A percentile compares a stretch with the other conserved stretches of the same genome.
phyloP scores from a whole-genome alignment of 805 yeast genomes.

The Scheffersomyces spartinae region DNA sequence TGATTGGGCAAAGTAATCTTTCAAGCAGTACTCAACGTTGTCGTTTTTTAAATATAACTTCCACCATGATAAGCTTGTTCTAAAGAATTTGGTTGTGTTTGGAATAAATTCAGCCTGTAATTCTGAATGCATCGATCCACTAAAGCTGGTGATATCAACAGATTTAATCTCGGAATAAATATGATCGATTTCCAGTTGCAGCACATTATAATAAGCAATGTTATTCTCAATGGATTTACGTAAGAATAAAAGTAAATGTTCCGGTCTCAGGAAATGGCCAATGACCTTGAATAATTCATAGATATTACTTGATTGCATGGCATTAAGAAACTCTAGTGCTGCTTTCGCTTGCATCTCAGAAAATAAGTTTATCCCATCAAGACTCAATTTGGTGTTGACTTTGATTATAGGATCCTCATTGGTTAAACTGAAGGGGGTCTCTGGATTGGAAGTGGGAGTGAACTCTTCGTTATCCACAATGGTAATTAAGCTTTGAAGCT shows the following conservation, averaged over 20 bases:
- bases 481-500: constrained; percentile 18
- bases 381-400: constrained; percentile 15
- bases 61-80: constrained; percentile 26
- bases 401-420: constrained; percentile 17
- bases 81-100: constrained; percentile 16
- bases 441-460: constrained; percentile 18
- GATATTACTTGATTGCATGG: constrained; percentile 23
- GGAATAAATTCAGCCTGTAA: constrained; percentile 24
- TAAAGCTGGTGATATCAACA: constrained; percentile 15
- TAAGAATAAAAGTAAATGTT: too few relatives aligned
- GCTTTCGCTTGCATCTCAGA: constrained; percentile 19
- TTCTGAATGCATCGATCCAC: constrained; percentile 22
- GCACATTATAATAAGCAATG: too few relatives aligned
- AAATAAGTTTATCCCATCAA: constrained; percentile 18
- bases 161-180: constrained; percentile 11
- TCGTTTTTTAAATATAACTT: constrained; percentile 29
- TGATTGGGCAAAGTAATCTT: constrained; percentile 21
- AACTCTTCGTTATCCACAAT: constrained; percentile 27
- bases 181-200: constrained; percentile 7
- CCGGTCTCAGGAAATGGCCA: constrained; percentile 16
- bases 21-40: constrained; percentile 30
- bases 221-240: too few relatives aligned
- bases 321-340: constrained; percentile 16
- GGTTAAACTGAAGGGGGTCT: constrained; percentile 4
- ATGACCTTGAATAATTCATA: constrained; percentile 20